Evolutionary conservation across 2,329 filamentous ascomycete species (phyloP), one percentile per base, ranked within the genome.

Genomic region (Xylaria polymorpha): DNA sequence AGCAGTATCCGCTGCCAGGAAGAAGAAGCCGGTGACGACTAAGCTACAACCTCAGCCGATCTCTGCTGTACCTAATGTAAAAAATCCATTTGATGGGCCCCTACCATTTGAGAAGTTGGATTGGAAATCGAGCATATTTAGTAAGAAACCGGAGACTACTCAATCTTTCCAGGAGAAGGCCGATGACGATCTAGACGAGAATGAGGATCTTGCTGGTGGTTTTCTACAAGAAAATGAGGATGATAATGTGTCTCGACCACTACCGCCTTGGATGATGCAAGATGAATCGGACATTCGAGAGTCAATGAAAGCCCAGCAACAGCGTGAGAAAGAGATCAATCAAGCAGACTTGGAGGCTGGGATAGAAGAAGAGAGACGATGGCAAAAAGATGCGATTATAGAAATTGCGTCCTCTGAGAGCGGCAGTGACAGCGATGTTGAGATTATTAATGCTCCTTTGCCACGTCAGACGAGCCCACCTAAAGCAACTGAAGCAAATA

Each of bases 61-160:
- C 4, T 78, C 81, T 22, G 75, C 82, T 3, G 76, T 80, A n/a
- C 79, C 85, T 10, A 89, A 88, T 59, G 83, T 86, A 43, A 88
- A 87, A 72, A 88, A 89, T 73, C 85, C 88, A 0, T 89, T 97
- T 76, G 88, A 88, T 72, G 95, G 95, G 0, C 94, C 94, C 0
- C 80, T 99, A 5, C 96, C 96, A 0, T 99, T 99, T 76, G 94
- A 97, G 74, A 95, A 94, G 76, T 85, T 97, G 1, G 89, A 92
- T 53, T 90, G 87, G 85, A 90, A 88, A 61, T 90, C 88, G 2
- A 86, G 85, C 1, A 83, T 90, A 1, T 90, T 89, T 68, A 80
- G 80, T 5, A 85, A 83, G 71, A 84, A 83, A 64, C 72, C 78
- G 10, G 70, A 74, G 4, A 70, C 72, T 8, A 68, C 74, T 4